These are phyloP conservation scores for Gracilariopsis chorda DNA, from an alignment of 23 red algal genomes.

Conservation along the genomic window DNA sequence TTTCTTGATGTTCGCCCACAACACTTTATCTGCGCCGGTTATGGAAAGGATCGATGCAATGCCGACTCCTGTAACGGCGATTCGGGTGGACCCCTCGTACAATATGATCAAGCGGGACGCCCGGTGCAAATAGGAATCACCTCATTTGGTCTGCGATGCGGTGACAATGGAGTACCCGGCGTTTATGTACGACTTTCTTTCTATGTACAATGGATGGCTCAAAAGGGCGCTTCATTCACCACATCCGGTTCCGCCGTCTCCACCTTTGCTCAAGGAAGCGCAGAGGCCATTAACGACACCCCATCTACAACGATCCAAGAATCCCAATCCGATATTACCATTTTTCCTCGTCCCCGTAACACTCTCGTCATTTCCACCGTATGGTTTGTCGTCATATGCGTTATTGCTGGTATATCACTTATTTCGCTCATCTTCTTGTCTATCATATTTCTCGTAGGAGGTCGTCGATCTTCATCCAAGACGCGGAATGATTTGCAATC, in stretches of 20 bases:
- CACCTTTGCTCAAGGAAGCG: conserved; percentile 6
- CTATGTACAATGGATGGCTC: conserved; percentile 6
- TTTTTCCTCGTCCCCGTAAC: neutral
- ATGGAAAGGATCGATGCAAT: neutral
- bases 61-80: conserved; percentile 30
- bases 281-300: neutral
- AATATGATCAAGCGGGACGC: neutral
- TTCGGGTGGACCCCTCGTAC: conserved; percentile 27
- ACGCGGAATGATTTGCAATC: neutral
- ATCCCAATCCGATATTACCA: neutral
- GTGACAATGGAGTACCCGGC: conserved; percentile 16
- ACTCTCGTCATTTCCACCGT: neutral
- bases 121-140: conserved; percentile 26
- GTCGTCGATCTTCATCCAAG: neutral
- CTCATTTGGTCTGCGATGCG: conserved; percentile 31
- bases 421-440: neutral
- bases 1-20: neutral
- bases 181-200: conserved; percentile 24
- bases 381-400: conserved; percentile 21
- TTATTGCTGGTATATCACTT: conserved; percentile 2
- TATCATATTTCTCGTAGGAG: neutral
- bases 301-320: neutral
- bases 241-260: neutral
- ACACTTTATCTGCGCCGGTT: conserved; percentile 37
- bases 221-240: neutral